Percentiles rank a stretch among this genome's conserved stretches.
Evolutionary conservation across 2,329 filamentous ascomycete genomes (phyloP).

Genomic region (Xylariales sp.): DNA sequence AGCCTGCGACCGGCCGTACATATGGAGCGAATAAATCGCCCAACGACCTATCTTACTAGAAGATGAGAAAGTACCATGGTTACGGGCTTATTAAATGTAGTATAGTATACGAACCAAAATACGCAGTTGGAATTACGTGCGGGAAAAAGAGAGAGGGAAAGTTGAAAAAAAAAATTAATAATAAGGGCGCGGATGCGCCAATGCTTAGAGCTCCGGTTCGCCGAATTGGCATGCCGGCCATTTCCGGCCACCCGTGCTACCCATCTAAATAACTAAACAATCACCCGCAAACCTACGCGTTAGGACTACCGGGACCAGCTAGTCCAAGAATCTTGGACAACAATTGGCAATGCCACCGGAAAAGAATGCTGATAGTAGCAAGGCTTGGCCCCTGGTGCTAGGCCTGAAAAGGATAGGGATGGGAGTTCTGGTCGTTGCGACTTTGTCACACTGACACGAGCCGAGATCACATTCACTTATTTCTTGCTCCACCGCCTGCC

Average conservation of each 20-base stretch:
- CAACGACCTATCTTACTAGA: background rate
- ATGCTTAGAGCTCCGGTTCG: constrained; percentile 33
- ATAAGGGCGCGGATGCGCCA: constrained; percentile 5
- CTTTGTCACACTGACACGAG: background rate
- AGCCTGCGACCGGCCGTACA: background rate
- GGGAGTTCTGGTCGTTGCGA: background rate
- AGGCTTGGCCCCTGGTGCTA: background rate
- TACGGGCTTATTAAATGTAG: background rate
- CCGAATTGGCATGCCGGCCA: constrained; percentile 27
- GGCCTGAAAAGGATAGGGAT: constrained; percentile 1
- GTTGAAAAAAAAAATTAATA: no score
- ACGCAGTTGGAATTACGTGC: no score
- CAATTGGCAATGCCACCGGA: constrained; percentile 1
- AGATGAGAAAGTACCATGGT: background rate
- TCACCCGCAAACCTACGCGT: background rate
- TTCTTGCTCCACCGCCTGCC: background rate
- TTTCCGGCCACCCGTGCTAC: constrained; percentile 32
- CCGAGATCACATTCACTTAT: background rate
- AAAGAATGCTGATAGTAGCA: background rate
- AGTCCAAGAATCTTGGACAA: constrained; percentile 1
- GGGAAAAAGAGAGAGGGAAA: background rate
- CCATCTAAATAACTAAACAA: background rate
- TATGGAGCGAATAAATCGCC: background rate
- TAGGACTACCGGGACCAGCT: constrained; percentile 9
- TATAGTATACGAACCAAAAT: no score